These are phyloP conservation scores for Fusarium sp. DNA, from an alignment of 2,329 filamentous ascomycete species.

Conservation along the genomic window DNA sequence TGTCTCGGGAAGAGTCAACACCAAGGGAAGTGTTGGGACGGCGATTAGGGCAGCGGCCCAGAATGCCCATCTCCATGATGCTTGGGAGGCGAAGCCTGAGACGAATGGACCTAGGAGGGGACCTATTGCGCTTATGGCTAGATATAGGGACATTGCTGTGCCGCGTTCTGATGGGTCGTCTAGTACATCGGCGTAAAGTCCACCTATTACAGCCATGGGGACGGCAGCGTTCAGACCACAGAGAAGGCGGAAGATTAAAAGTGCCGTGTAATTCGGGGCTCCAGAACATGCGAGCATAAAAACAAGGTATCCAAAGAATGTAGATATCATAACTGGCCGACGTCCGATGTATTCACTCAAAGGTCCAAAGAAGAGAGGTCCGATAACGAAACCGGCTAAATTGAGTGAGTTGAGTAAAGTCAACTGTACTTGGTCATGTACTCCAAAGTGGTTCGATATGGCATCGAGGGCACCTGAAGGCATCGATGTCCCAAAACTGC, in stretches of 20 bases:
- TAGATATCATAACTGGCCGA: slow-evolving; percentile 46
- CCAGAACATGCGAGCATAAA: slow-evolving; percentile 51
- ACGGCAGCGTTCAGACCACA: slow-evolving; percentile 48
- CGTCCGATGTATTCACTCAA: slow-evolving; percentile 49
- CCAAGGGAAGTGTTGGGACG: slow-evolving; percentile 42
- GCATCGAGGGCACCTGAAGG: slow-evolving; percentile 48
- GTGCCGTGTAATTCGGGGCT: slow-evolving; percentile 52
- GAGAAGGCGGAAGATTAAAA: slow-evolving; percentile 53
- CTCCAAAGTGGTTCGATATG: slow-evolving; percentile 44
- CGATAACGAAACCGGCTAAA: slow-evolving; percentile 49
- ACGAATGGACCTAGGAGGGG: slow-evolving; percentile 59
- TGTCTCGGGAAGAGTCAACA: slow-evolving; percentile 54
- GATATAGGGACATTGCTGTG: slow-evolving; percentile 48
- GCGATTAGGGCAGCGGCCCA: slow-evolving; percentile 50
- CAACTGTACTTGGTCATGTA: slow-evolving; percentile 41
- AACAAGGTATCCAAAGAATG: slow-evolving; percentile 47
- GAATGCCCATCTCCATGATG: slow-evolving; percentile 52
- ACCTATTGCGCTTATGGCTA: slow-evolving; percentile 46
- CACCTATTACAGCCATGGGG: slow-evolving; percentile 47
- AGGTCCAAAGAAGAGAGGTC: slow-evolving; percentile 48
- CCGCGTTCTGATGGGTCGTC: slow-evolving; percentile 46
- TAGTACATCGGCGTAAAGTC: slow-evolving; percentile 48
- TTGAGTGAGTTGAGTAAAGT: slow-evolving; percentile 49
- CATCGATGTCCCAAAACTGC: slow-evolving; percentile 49
- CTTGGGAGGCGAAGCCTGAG: slow-evolving; percentile 59